Conservation (phyloP, 2,329 filamentous ascomycete genomes). For the Penicillium polonicum region DNA sequence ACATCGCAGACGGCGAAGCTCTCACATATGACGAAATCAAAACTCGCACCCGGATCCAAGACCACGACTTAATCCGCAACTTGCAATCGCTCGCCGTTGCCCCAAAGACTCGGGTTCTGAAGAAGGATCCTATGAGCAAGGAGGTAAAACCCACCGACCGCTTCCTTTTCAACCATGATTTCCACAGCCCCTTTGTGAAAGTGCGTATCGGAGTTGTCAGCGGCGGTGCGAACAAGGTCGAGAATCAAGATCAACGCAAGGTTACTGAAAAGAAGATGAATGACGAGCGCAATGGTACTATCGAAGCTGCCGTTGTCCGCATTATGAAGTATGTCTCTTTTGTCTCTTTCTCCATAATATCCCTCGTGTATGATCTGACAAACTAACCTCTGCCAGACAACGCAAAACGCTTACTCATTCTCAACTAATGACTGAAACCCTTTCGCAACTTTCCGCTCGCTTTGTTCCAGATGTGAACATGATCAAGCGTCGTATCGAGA, state of each 20-base stretch:
- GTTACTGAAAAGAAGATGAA: slow-evolving; percentile 53
- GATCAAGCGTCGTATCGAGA: slow-evolving; percentile 55
- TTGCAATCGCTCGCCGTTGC: slow-evolving; percentile 79
- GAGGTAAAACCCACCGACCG: slow-evolving; percentile 71
- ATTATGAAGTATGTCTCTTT: slow-evolving; percentile 51
- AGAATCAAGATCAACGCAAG: slow-evolving; percentile 63
- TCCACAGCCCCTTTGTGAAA: slow-evolving; percentile 77
- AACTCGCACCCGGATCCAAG: slow-evolving; percentile 74
- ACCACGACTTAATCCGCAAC: slow-evolving; percentile 70
- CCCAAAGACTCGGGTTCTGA: slow-evolving; percentile 76
- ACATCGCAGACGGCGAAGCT: slow-evolving; percentile 54
- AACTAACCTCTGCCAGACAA: slow-evolving; percentile 38
- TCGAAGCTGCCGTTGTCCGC: slow-evolving; percentile 54
- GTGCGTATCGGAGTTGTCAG: slow-evolving; percentile 87
- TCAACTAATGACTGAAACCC: slow-evolving; percentile 52
- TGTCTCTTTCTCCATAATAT: background rate
- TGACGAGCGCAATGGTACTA: slow-evolving; percentile 49
- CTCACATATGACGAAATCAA: slow-evolving; percentile 76
- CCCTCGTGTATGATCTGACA: background rate
- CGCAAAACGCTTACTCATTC: slow-evolving; percentile 50
- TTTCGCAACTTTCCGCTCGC: slow-evolving; percentile 48
- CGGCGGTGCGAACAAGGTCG: slow-evolving; percentile 74
- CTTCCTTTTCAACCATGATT: slow-evolving; percentile 80
- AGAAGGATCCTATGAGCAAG: slow-evolving; percentile 78
- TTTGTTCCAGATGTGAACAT: slow-evolving; percentile 54